A percentile compares a stretch with the other conserved stretches of the same genome.
Conservation (phyloP, 169 alveolate genomes). For the Plasmodium vinckei region DNA sequence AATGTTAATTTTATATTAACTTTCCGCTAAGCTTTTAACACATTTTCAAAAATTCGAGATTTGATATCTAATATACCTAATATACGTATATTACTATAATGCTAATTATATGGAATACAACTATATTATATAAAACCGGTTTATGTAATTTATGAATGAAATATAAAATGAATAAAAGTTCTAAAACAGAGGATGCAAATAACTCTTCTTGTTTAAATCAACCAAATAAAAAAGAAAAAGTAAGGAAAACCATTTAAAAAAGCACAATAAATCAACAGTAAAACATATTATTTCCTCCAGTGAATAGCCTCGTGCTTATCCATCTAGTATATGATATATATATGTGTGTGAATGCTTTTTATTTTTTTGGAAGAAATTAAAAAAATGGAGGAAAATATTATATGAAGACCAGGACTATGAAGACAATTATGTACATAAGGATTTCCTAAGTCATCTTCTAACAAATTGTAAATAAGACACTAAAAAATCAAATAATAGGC, state of each 20-base stretch:
- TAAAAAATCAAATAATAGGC: not conserved
- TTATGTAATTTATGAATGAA: conserved; percentile 25
- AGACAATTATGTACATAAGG: conserved; percentile 70
- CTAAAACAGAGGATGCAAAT: conserved; percentile 23
- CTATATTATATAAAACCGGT: conserved; percentile 14
- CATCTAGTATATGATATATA: conserved; percentile 7
- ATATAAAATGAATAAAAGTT: conserved; percentile 23
- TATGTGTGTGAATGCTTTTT: conserved; percentile 7
- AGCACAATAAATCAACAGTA: too few species aligned
- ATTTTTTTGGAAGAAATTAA: conserved; percentile 48
- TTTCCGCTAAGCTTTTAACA: too few species aligned
- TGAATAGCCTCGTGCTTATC: not conserved
- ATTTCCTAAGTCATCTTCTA: conserved; percentile 64
- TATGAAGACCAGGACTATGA: conserved; percentile 68
- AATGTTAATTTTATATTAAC: too few species aligned
- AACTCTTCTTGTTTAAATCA: conserved; percentile 1
- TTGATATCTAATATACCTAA: too few species aligned
- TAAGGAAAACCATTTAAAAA: not conserved
- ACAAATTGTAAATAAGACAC: conserved; percentile 49
- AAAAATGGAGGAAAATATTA: conserved; percentile 71
- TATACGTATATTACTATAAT: not conserved
- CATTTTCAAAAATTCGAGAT: too few species aligned
- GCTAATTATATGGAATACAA: not conserved
- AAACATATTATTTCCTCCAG: too few species aligned
- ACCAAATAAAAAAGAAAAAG: conserved; percentile 31